These are phyloP conservation scores for Aspergillus saccharolyticus DNA, from an alignment of 495 filamentous ascomycete species.

Conservation along the genomic window DNA sequence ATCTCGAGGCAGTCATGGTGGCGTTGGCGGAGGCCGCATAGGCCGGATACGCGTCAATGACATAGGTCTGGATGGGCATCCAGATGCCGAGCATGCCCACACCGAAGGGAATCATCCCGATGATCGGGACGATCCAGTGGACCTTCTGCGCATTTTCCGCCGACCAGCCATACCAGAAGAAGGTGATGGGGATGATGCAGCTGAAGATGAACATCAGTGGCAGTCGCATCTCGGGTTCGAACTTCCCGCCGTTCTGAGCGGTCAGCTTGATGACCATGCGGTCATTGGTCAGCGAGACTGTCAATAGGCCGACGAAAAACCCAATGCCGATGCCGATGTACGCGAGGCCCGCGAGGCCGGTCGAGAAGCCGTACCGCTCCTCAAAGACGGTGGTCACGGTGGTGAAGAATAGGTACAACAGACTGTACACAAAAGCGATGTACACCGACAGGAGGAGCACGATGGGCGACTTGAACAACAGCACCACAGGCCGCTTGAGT, in stretches of 20 bases:
- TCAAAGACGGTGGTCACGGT: background rate
- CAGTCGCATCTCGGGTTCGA: background rate
- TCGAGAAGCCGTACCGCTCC: background rate
- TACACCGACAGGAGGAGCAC: conserved; percentile 50
- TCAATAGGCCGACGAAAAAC: background rate
- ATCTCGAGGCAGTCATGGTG: conserved; percentile 36
- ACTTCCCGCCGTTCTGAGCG: conserved; percentile 8
- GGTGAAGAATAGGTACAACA: conserved; percentile 55
- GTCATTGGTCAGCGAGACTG: background rate
- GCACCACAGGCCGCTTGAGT: conserved; percentile 41
- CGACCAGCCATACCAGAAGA: conserved; percentile 61
- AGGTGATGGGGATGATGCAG: conserved; percentile 40
- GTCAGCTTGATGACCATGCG: conserved; percentile 20
- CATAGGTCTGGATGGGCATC: conserved; percentile 45
- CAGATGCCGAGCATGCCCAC: conserved; percentile 47
- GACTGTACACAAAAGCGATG: conserved; percentile 53
- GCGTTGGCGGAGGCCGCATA: conserved; percentile 28
- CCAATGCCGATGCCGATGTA: conserved; percentile 26
- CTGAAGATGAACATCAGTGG: background rate
- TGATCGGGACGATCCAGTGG: conserved; percentile 41
- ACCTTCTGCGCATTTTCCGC: conserved; percentile 18
- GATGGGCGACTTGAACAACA: conserved; percentile 40
- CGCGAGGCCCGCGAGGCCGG: conserved; percentile 39
- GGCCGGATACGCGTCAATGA: conserved; percentile 46
- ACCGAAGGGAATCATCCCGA: conserved; percentile 46